phyloP scores from a whole-genome alignment of 1,284 basidiomycete species.

The Rhodotorula glutinis region DNA sequence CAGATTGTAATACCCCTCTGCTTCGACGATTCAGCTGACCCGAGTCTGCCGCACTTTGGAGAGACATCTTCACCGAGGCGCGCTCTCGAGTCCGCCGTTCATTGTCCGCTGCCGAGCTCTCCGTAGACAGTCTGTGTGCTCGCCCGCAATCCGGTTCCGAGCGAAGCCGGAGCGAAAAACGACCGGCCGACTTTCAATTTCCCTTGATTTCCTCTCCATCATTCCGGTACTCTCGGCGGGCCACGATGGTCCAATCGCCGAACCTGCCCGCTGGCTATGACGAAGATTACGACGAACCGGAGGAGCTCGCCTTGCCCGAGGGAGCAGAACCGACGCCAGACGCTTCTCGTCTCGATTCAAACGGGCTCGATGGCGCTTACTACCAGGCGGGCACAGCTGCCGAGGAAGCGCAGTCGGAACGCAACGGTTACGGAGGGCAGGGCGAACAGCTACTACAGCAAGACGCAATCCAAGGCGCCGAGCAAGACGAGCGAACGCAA shows the following conservation, averaged over 20 bases:
- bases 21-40: too few relatives aligned
- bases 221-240: too few relatives aligned
- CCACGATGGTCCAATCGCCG: background rate
- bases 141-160: too few relatives aligned
- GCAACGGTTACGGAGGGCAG: background rate
- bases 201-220: background rate
- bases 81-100: too few relatives aligned
- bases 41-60: background rate
- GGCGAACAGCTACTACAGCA: background rate
- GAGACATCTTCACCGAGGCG: too few relatives aligned
- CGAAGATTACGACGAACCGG: background rate
- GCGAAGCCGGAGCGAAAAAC: too few relatives aligned
- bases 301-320: background rate
- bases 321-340: background rate
- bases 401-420: background rate
- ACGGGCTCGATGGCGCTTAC: background rate
- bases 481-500: background rate
- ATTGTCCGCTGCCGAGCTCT: too few relatives aligned
- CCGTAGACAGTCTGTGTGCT: too few relatives aligned
- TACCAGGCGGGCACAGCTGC: too few relatives aligned
- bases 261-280: background rate
- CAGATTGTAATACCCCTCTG: background rate
- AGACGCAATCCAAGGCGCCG: background rate
- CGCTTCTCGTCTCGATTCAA: background rate
- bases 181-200: too few relatives aligned